These are phyloP conservation scores for Alternaria rosae DNA, from an alignment of 2,329 filamentous ascomycete species.

Conservation along the genomic window DNA sequence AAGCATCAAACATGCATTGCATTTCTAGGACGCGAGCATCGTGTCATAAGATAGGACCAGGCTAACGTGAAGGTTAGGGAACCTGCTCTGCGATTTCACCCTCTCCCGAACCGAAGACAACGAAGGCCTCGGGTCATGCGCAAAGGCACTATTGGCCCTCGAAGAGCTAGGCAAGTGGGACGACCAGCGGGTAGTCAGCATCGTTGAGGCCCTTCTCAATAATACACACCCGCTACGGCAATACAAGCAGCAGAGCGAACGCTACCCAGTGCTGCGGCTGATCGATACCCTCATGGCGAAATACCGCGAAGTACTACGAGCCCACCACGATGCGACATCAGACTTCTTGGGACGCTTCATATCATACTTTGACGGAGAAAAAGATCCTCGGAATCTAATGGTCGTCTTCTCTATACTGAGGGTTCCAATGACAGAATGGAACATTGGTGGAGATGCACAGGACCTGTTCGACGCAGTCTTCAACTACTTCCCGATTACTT, in stretches of 20 bases:
- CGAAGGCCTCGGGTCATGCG: slow-evolving; percentile 63
- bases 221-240: slow-evolving; percentile 66
- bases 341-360: slow-evolving; percentile 68
- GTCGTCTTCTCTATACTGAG: slow-evolving; percentile 72
- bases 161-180: slow-evolving; percentile 68
- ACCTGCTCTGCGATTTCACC: slow-evolving; percentile 68
- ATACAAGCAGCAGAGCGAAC: slow-evolving; percentile 66
- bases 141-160: slow-evolving; percentile 65
- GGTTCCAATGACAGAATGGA: slow-evolving; percentile 73
- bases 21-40: background rate
- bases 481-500: slow-evolving; percentile 77
- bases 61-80: slow-evolving; percentile 49
- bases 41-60: background rate
- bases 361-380: slow-evolving; percentile 71
- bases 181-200: slow-evolving; percentile 61
- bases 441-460: slow-evolving; percentile 63
- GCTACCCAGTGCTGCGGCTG: slow-evolving; percentile 68
- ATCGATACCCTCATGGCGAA: slow-evolving; percentile 68
- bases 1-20: background rate
- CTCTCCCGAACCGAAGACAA: slow-evolving; percentile 67
- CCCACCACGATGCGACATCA: slow-evolving; percentile 60
- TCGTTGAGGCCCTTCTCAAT: slow-evolving; percentile 59
- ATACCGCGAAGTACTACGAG: slow-evolving; percentile 54
- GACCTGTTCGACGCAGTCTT: slow-evolving; percentile 73
- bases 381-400: slow-evolving; percentile 74